Percentiles rank a stretch among this genome's conserved stretches.
phyloP scores from a whole-genome alignment of 352 stramenopile species.

The Albugo laibachii region DNA sequence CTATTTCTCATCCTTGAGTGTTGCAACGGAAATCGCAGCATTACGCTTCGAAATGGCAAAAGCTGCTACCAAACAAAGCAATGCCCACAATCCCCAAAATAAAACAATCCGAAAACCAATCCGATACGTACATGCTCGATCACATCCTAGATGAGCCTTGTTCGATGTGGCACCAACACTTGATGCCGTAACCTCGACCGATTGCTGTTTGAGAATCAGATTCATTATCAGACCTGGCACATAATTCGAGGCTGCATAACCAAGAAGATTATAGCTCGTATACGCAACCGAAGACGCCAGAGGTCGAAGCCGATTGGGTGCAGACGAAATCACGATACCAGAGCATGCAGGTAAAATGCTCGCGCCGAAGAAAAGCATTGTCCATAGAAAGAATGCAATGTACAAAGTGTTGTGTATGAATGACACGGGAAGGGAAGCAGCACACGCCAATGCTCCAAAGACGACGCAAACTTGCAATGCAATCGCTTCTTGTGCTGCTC shows the following conservation, averaged over 20 bases:
- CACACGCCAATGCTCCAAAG: slow-evolving; percentile 22
- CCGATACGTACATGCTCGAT: slow-evolving; percentile 59
- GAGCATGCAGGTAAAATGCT: slow-evolving; percentile 53
- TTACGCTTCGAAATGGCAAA: too few relatives aligned
- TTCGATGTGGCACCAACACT: slow-evolving; percentile 4
- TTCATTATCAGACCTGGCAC: slow-evolving; percentile 67
- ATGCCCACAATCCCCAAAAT: slow-evolving; percentile 47
- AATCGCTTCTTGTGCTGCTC: slow-evolving; percentile 36
- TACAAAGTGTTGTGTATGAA: slow-evolving; percentile 37
- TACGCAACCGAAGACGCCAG: slow-evolving; percentile 64
- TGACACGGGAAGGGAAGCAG: slow-evolving; percentile 37
- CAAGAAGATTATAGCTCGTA: slow-evolving; percentile 71
- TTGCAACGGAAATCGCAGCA: too few relatives aligned
- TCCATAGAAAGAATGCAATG: slow-evolving; percentile 57
- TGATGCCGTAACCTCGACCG: not conserved
- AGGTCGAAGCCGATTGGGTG: slow-evolving; percentile 32
- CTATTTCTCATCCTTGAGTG: too few relatives aligned
- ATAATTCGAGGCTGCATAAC: slow-evolving; percentile 71
- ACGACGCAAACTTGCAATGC: slow-evolving; percentile 55
- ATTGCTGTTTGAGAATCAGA: slow-evolving; percentile 30
- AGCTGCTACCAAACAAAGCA: slow-evolving; percentile 25
- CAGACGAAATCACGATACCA: slow-evolving; percentile 64
- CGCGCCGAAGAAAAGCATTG: slow-evolving; percentile 71
- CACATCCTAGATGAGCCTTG: slow-evolving; percentile 15
- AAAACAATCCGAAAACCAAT: slow-evolving; percentile 68